Conservation (phyloP, 768 basidiomycete species). For the Paxillus rubicundulus region DNA sequence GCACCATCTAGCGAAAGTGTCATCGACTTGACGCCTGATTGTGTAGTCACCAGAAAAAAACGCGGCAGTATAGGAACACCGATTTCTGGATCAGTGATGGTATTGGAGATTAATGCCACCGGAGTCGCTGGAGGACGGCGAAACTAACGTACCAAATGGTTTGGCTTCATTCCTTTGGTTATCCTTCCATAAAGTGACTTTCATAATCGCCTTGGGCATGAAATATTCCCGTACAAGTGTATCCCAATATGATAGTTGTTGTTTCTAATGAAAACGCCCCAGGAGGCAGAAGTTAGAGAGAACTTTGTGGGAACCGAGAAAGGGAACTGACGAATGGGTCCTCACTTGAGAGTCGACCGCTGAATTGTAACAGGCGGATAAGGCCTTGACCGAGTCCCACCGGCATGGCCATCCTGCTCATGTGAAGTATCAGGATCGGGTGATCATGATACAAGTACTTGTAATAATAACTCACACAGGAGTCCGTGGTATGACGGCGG, state of each 20-base stretch:
- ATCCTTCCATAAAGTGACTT: conserved; percentile 86
- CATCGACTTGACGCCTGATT: conserved; percentile 85
- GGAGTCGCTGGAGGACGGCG: conserved; percentile 9
- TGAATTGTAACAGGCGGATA: conserved; percentile 65
- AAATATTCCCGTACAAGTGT: conserved; percentile 67
- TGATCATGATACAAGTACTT: not conserved
- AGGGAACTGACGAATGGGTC: conserved; percentile 39
- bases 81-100: conserved; percentile 53
- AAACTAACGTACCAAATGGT: conserved; percentile 62
- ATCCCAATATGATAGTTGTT: conserved; percentile 66
- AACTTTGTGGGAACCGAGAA: not conserved
- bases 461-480: conserved; percentile 30
- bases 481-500: conserved; percentile 24
- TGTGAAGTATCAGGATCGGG: conserved; percentile 15
- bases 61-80: conserved; percentile 76
- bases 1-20: conserved; percentile 75
- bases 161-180: conserved; percentile 77
- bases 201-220: conserved; percentile 66
- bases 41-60: conserved; percentile 81
- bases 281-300: conserved; percentile 5
- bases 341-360: conserved; percentile 59
- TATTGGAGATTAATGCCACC: conserved; percentile 9
- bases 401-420: conserved; percentile 31
- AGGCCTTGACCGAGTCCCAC: conserved; percentile 64
- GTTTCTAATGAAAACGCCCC: conserved; percentile 42